Conservation (phyloP, 768 basidiomycete genomes). For the Cystofilobasidium macerans region DNA sequence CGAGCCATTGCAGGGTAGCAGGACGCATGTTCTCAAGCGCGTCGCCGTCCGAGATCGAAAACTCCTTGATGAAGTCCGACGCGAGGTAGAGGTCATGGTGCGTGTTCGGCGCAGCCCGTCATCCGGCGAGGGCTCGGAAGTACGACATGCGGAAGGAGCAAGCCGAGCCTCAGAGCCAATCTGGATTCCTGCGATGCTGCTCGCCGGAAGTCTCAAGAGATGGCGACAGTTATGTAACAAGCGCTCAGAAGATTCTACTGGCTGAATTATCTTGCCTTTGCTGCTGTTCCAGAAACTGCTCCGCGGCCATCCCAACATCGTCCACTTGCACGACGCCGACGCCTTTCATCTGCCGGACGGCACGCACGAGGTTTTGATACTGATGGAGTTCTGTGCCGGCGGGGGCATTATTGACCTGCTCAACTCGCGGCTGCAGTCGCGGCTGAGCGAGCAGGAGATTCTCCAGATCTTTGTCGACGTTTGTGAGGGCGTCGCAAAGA, state of each 20-base stretch:
- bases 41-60: conserved; percentile 83
- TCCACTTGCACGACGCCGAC: conserved; percentile 80
- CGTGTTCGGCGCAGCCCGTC: conserved; percentile 22
- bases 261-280: conserved; percentile 21
- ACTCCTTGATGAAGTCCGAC: conserved; percentile 86
- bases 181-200: too few species aligned
- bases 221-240: too few species aligned
- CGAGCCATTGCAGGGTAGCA: conserved; percentile 76
- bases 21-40: conserved; percentile 91
- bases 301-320: conserved; percentile 87
- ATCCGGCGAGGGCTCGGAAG: background rate
- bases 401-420: conserved; percentile 99
- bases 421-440: conserved; percentile 88
- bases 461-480: conserved; percentile 96
- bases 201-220: too few species aligned
- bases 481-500: conserved; percentile 89
- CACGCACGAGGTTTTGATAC: conserved; percentile 87
- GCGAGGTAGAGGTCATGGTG: conserved; percentile 99
- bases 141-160: background rate
- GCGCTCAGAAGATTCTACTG: too few species aligned
- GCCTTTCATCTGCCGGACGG: conserved; percentile 57
- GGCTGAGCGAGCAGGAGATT: conserved; percentile 90
- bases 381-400: conserved; percentile 96
- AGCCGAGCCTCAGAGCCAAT: background rate
- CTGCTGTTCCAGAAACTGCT: conserved; percentile 57